Conservation (phyloP, 179 eudicot genomes). For the Heliamphora ciliata region DNA sequence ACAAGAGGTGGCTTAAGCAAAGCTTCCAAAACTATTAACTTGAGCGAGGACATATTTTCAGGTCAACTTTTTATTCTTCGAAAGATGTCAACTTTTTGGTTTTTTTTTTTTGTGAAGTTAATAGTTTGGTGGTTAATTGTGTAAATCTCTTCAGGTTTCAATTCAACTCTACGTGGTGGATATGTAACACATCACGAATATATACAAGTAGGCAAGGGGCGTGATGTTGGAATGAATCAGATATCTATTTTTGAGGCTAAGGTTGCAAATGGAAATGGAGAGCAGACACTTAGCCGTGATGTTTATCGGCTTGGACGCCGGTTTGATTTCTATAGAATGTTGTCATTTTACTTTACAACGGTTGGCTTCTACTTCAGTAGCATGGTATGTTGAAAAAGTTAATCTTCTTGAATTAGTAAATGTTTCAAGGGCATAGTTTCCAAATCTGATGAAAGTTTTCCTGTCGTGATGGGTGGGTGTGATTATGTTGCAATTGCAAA, state of each 20-base stretch:
- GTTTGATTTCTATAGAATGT: slow-evolving; percentile 51
- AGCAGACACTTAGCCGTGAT: slow-evolving; percentile 61
- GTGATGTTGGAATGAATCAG: slow-evolving; percentile 94
- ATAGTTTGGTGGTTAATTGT: slow-evolving; percentile 10
- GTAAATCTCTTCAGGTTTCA: slow-evolving; percentile 49
- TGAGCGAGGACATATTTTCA: slow-evolving; percentile 93
- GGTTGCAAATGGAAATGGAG: slow-evolving; percentile 70
- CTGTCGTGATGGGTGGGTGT: not conserved
- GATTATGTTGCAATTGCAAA: not conserved
- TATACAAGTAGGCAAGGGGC: slow-evolving; percentile 94
- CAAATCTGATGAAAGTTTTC: not conserved
- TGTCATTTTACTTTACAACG: slow-evolving; percentile 55
- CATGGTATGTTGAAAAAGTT: slow-evolving; percentile 17
- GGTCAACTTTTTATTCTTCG: slow-evolving; percentile 33
- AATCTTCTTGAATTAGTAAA: slow-evolving; percentile 5
- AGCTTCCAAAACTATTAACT: slow-evolving; percentile 73
- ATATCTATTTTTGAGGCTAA: slow-evolving; percentile 61
- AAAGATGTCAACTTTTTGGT: not conserved
- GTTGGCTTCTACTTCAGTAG: slow-evolving; percentile 57
- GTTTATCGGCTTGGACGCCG: slow-evolving; percentile 47
- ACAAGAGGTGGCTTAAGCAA: slow-evolving; percentile 95
- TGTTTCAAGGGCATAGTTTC: not conserved
- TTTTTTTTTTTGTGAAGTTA: no score
- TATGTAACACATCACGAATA: slow-evolving; percentile 88
- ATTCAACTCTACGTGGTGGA: slow-evolving; percentile 80